These are phyloP conservation scores for Rhododendron williamsianum DNA, from an alignment of 148 eudicot genomes.

Conservation along the genomic window DNA sequence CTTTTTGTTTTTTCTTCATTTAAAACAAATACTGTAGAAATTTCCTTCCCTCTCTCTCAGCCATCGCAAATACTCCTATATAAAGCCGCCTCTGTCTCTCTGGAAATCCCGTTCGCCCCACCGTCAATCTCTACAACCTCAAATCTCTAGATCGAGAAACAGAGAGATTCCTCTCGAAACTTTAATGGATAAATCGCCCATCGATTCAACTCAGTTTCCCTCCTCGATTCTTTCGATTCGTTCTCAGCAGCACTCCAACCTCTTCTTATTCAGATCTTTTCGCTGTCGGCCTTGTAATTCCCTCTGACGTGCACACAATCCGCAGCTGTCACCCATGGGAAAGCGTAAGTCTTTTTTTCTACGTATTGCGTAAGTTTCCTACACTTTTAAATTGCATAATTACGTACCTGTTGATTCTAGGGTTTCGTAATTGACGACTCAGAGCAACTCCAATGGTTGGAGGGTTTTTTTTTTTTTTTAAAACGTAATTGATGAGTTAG, in stretches of 20 bases:
- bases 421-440: not conserved
- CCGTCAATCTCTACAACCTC: slow-evolving; percentile 7
- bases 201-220: slow-evolving; percentile 7
- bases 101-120: not conserved
- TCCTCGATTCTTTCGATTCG: slow-evolving; percentile 15
- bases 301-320: slow-evolving; percentile 21
- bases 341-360: slow-evolving; percentile 39
- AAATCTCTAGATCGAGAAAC: slow-evolving; percentile 13
- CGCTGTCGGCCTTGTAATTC: slow-evolving; percentile 29
- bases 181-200: slow-evolving; percentile 21
- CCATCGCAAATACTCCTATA: not conserved
- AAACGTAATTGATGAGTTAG: not conserved
- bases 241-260: slow-evolving; percentile 12
- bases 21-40: not conserved
- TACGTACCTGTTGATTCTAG: not conserved
- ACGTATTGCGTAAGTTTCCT: not conserved
- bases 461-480: not conserved
- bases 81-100: not conserved
- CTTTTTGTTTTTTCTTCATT: not conserved
- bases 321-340: slow-evolving; percentile 39
- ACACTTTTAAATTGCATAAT: not conserved
- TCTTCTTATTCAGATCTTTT: slow-evolving; percentile 8
- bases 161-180: not conserved
- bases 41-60: too few relatives aligned
- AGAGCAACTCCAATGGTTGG: not conserved